A percentile compares a stretch with the other conserved stretches of the same genome.
Evolutionary conservation across 768 basidiomycete genomes (phyloP).

Genomic region (Calocera viscosa): DNA sequence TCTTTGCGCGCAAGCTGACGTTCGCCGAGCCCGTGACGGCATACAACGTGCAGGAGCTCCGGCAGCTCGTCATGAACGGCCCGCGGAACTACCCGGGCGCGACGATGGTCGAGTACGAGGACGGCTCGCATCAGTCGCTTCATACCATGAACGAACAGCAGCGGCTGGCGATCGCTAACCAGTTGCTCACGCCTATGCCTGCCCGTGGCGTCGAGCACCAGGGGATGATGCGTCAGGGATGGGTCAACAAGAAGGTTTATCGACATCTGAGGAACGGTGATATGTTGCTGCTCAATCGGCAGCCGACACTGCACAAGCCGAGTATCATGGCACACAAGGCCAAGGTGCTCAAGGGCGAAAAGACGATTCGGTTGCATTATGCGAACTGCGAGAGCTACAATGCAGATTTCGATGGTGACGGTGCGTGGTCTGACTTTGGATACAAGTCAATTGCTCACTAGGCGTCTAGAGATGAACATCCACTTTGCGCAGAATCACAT

Average conservation of each 20-base stretch:
- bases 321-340: conserved; percentile 99
- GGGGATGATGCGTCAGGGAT: conserved; percentile 9
- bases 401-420: conserved; percentile 92
- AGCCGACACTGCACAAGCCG: conserved; percentile 96
- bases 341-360: conserved; percentile 83
- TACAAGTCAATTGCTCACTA: background rate
- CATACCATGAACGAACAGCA: conserved; percentile 79
- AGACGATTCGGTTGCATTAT: conserved; percentile 99
- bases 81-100: conserved; percentile 85
- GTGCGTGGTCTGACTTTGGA: conserved; percentile 30
- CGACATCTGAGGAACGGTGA: conserved; percentile 91
- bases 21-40: conserved; percentile 95
- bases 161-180: conserved; percentile 88
- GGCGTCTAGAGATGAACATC: conserved; percentile 87
- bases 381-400: conserved; percentile 68
- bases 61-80: conserved; percentile 82
- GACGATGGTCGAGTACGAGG: conserved; percentile 87
- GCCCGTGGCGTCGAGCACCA: background rate
- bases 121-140: conserved; percentile 74
- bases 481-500: conserved; percentile 94
- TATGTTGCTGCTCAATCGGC: conserved; percentile 88
- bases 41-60: conserved; percentile 76
- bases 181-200: conserved; percentile 62
- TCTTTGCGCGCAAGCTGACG: conserved; percentile 91
- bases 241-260: conserved; percentile 91